Conservation (phyloP, 2,329 filamentous ascomycete genomes). For the Chrysoporthe puriensis region DNA sequence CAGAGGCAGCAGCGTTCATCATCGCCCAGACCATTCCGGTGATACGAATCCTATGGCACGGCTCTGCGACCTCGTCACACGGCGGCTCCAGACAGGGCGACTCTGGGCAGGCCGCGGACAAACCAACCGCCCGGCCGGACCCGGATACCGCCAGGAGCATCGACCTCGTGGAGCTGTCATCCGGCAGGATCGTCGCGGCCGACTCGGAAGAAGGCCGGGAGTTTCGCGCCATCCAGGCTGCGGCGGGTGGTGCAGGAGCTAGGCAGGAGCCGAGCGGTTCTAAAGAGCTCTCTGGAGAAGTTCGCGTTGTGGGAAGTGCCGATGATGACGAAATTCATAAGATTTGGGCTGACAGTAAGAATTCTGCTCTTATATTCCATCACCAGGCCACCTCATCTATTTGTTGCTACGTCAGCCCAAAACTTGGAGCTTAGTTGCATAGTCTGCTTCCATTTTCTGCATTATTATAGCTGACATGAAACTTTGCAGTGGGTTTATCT, state of each 20-base stretch:
- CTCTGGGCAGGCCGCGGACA: not conserved
- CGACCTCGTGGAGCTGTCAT: constrained; percentile 22
- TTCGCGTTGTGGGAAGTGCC: not conserved
- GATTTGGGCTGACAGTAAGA: constrained; percentile 20
- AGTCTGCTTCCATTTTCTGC: not conserved
- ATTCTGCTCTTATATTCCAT: not conserved
- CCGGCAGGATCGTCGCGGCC: constrained; percentile 20
- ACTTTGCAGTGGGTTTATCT: constrained; percentile 15
- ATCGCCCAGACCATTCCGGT: constrained; percentile 25
- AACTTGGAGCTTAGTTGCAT: not conserved
- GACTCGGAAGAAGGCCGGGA: constrained; percentile 20
- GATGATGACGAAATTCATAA: constrained; percentile 17
- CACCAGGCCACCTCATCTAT: not conserved
- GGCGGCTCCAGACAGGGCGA: not conserved
- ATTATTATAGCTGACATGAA: not conserved
- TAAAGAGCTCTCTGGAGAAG: not conserved
- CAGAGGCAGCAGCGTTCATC: constrained; percentile 22
- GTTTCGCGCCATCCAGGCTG: constrained; percentile 1
- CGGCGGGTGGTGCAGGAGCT: not conserved
- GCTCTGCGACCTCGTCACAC: not conserved
- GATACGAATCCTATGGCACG: constrained; percentile 15
- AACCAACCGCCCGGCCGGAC: not conserved
- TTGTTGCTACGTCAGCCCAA: not conserved
- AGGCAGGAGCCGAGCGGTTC: not conserved
- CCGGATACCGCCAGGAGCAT: not conserved